A percentile compares a stretch with the other conserved stretches of the same genome.
Evolutionary conservation across 2,329 filamentous ascomycete genomes (phyloP).

Genomic region (Penicillium decumbens): DNA sequence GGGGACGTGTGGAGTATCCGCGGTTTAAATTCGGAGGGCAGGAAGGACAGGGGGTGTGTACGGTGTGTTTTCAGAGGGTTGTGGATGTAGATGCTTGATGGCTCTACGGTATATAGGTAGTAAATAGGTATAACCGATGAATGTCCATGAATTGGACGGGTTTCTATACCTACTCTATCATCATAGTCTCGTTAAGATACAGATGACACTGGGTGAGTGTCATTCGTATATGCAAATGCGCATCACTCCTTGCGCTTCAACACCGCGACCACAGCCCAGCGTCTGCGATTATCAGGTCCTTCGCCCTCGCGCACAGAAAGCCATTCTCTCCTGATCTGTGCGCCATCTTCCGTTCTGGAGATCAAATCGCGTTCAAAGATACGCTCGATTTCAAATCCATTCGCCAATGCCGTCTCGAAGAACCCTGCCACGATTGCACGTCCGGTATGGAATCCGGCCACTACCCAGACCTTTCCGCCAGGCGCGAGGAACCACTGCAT

Average conservation of each 20-base stretch:
- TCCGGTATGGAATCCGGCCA: constrained; percentile 58
- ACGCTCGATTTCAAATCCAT: constrained; percentile 48
- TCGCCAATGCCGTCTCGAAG: constrained; percentile 46
- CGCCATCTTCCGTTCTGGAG: constrained; percentile 33
- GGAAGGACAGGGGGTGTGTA: constrained; percentile 84
- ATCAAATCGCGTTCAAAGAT: constrained; percentile 54
- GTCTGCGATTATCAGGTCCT: constrained; percentile 48
- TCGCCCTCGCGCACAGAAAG: constrained; percentile 47
- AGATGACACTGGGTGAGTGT: neutral
- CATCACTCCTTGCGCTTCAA: constrained; percentile 26
- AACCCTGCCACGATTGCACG: constrained; percentile 53
- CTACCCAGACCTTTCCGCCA: constrained; percentile 43
- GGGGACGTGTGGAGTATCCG: constrained; percentile 70
- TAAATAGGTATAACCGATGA: neutral
- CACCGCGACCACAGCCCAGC: constrained; percentile 54
- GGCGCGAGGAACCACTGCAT: constrained; percentile 53
- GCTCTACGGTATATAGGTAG: neutral
- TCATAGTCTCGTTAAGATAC: neutral
- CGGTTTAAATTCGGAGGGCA: constrained; percentile 85
- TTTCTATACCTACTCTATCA: neutral
- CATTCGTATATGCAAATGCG: neutral
- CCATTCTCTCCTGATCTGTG: constrained; percentile 44
- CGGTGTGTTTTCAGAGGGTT: constrained; percentile 67
- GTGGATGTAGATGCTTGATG: neutral
- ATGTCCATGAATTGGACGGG: neutral